Evolutionary conservation across 805 yeast genomes (phyloP).

Genomic region (Cyberlindnera bimundalis): DNA sequence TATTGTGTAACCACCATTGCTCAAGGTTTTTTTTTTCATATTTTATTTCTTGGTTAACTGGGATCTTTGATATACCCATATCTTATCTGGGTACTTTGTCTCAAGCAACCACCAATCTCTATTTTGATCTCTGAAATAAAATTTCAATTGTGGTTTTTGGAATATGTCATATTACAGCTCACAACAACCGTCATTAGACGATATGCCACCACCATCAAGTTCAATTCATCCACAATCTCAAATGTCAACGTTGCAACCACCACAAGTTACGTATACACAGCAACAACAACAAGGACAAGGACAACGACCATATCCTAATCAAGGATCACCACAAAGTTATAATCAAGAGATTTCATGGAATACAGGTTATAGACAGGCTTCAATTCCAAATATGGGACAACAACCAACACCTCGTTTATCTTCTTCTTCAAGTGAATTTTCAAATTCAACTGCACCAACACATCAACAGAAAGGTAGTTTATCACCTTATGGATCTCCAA

Average conservation of each 20-base stretch:
- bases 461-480: constrained; percentile 4
- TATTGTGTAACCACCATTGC: no score
- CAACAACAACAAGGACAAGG: constrained; percentile 7
- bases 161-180: constrained; percentile 25
- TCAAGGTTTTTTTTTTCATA: no score
- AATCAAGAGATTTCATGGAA: constrained; percentile 26
- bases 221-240: constrained; percentile 8
- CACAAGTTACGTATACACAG: constrained; percentile 1
- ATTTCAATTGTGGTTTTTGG: no score
- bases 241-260: constrained; percentile 6
- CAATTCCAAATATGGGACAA: constrained; percentile 15
- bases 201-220: constrained; percentile 6
- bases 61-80: no score
- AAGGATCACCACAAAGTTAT: constrained; percentile 5
- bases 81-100: no score
- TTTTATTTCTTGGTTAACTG: no score
- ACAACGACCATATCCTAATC: not conserved
- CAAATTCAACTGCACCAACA: constrained; percentile 1
- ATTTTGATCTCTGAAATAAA: no score
- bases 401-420: constrained; percentile 21
- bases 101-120: no score
- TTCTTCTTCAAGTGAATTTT: constrained; percentile 9
- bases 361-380: constrained; percentile 19
- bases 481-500: constrained; percentile 30
- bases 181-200: constrained; percentile 24